Conservation (phyloP, 225 moss, liverwort and hornwort genomes). For the Bryoerythrophyllum caledonicum region DNA sequence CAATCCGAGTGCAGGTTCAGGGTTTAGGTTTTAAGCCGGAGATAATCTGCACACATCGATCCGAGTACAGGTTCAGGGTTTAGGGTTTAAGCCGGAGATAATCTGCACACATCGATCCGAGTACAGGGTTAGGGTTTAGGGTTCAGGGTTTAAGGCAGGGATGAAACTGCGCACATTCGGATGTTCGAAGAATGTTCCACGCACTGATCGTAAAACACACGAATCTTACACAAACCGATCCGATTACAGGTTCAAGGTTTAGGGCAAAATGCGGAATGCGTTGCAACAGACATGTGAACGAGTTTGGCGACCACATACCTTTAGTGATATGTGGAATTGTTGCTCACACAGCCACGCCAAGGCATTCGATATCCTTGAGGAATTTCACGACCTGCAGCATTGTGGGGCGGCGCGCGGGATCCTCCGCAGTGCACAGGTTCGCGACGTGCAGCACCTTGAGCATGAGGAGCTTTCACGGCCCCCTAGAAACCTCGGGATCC, state of each 20-base stretch:
- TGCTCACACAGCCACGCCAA: background rate
- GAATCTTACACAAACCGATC: background rate
- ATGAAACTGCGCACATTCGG: too few species aligned
- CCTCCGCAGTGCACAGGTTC: slow-evolving; percentile 35
- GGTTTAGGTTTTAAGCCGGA: too few species aligned
- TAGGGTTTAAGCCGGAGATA: too few species aligned
- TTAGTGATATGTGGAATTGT: background rate
- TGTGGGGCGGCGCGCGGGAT: slow-evolving; percentile 32
- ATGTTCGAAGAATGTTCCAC: too few species aligned
- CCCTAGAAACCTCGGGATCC: slow-evolving; percentile 21
- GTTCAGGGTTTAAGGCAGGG: too few species aligned
- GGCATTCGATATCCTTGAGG: slow-evolving; percentile 32
- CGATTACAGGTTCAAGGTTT: background rate
- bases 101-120: too few species aligned
- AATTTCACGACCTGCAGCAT: slow-evolving; percentile 41
- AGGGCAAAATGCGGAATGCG: background rate
- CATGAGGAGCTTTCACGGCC: slow-evolving; percentile 32
- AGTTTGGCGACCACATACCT: background rate
- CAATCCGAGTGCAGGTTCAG: too few species aligned
- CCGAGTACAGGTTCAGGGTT: too few species aligned
- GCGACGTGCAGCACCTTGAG: slow-evolving; percentile 38
- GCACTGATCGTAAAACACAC: too few species aligned
- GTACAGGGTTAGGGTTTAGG: too few species aligned
- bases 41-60: too few species aligned
- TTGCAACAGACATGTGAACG: background rate